Evolutionary conservation across 2,329 filamentous ascomycete genomes (phyloP), one percentile per base, ranked within the genome.

Genomic region (Aspergillus sp.): DNA sequence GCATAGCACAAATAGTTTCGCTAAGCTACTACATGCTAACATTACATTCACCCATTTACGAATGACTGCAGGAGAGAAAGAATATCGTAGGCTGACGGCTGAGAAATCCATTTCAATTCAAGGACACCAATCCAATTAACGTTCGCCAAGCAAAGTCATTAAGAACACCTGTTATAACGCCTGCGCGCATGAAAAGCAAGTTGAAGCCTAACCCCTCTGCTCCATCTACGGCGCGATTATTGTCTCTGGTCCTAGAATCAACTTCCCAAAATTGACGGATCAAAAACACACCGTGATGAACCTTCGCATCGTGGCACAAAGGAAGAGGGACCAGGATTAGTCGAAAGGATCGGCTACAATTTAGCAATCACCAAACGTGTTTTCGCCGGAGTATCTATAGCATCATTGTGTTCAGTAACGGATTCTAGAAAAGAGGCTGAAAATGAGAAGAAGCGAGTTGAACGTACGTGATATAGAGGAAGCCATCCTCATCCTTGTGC

Each of bases 401-500:
- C 27, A 32, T 47, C 50, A 35, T 42, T 52, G 47, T 48, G 56
- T 62, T 66, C 48, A 66, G 56, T 49, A 51, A 22, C 17, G 4
- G 10, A 20, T 22, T 7, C 17, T 7, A 20, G 37, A 12, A 7
- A 12, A 12, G 37, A 20, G 4, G 9, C 25, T 30, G 25, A 35
- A 43, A 19, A 17, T 33, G 48, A 23, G 23, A 48, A 44, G 27
- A 19, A 12, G 49, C 38, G 39, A 38, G 7, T 10, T 15, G 37
- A 30, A 76, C 80, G 50, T 84, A 87, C 79, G 91, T 97, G 76
- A 98, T 98, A 79, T 98, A 98, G 52, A 98, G 81, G 79, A 97
- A 95, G 44, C 88, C 90, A 64, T 84, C 81, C 70, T 85, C 82
- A 62, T 84, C 81, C 79, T 98, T 97, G 83, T 98, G 93, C 74